A percentile compares a stretch with the other conserved stretches of the same genome.
phyloP scores from a whole-genome alignment of 495 filamentous ascomycete genomes.

The Cladorrhinum samala region DNA sequence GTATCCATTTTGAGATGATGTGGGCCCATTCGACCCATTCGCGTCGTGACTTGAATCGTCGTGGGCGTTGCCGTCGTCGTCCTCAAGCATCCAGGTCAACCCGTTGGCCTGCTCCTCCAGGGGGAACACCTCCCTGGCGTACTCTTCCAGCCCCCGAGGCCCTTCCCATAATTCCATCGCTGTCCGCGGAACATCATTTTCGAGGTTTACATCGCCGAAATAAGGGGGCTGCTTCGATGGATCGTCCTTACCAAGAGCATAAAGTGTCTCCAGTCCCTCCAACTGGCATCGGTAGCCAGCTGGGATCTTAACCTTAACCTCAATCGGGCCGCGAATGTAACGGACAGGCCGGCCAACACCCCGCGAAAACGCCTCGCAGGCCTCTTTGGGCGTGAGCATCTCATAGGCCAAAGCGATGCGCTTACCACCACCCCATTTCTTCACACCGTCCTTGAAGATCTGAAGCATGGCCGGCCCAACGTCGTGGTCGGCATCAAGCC shows the following conservation, averaged over 20 bases:
- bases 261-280: slow-evolving; percentile 61
- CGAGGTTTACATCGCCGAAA: slow-evolving; percentile 48
- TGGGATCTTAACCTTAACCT: slow-evolving; percentile 80
- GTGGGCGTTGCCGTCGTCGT: slow-evolving; percentile 27
- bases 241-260: slow-evolving; percentile 52
- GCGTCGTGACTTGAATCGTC: slow-evolving; percentile 3
- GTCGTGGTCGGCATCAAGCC: slow-evolving; percentile 96
- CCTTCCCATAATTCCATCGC: slow-evolving; percentile 84
- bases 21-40: background rate
- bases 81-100: slow-evolving; percentile 74
- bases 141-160: slow-evolving; percentile 86
- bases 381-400: slow-evolving; percentile 75
- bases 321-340: slow-evolving; percentile 72
- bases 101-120: slow-evolving; percentile 93
- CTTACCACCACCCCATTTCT: slow-evolving; percentile 85
- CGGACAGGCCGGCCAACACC: slow-evolving; percentile 71
- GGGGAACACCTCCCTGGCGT: slow-evolving; percentile 90
- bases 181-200: slow-evolving; percentile 58
- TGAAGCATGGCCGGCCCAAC: slow-evolving; percentile 91
- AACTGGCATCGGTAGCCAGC: slow-evolving; percentile 87
- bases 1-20: no score
- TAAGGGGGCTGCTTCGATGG: slow-evolving; percentile 47
- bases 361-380: slow-evolving; percentile 68
- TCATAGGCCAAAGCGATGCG: slow-evolving; percentile 93
- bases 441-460: slow-evolving; percentile 87